Conservation (phyloP, 2,329 filamentous ascomycete genomes). For the Penicillium sumatraense region DNA sequence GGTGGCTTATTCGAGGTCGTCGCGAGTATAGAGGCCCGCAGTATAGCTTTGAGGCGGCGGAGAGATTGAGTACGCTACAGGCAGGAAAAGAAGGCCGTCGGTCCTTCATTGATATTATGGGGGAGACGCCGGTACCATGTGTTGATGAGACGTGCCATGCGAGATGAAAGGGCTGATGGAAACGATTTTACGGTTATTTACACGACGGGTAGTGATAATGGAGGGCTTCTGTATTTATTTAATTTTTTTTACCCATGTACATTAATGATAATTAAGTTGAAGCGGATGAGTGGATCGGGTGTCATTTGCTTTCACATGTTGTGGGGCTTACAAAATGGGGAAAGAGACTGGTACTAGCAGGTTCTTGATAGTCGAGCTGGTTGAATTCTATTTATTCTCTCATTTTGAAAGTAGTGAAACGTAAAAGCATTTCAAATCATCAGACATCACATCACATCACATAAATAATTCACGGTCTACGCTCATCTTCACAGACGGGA, state of each 20-base stretch:
- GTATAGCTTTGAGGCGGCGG: conserved; percentile 57
- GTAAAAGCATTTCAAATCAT: background rate
- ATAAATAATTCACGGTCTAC: too few species aligned
- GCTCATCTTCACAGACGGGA: conserved; percentile 34
- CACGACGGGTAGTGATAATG: background rate
- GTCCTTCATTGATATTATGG: conserved; percentile 20
- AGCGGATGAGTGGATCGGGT: too few species aligned
- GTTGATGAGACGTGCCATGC: conserved; percentile 3
- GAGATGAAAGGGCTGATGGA: background rate
- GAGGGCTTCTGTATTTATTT: background rate
- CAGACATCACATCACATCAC: background rate
- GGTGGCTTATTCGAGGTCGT: conserved; percentile 38
- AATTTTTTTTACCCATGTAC: background rate
- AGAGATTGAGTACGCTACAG: conserved; percentile 42
- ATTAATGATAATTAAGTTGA: background rate
- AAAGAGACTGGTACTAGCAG: too few species aligned
- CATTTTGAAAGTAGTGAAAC: background rate
- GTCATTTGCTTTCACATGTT: too few species aligned
- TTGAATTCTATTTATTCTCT: conserved; percentile 3
- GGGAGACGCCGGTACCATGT: background rate
- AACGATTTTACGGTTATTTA: background rate
- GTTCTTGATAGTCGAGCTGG: too few species aligned
- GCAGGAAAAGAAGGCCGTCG: conserved; percentile 18
- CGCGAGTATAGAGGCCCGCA: conserved; percentile 41
- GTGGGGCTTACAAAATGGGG: too few species aligned